Evolutionary conservation across 2,329 filamentous ascomycete species (phyloP), one percentile per base, ranked within the genome.

Genomic region (Domatiomyces globalis): DNA sequence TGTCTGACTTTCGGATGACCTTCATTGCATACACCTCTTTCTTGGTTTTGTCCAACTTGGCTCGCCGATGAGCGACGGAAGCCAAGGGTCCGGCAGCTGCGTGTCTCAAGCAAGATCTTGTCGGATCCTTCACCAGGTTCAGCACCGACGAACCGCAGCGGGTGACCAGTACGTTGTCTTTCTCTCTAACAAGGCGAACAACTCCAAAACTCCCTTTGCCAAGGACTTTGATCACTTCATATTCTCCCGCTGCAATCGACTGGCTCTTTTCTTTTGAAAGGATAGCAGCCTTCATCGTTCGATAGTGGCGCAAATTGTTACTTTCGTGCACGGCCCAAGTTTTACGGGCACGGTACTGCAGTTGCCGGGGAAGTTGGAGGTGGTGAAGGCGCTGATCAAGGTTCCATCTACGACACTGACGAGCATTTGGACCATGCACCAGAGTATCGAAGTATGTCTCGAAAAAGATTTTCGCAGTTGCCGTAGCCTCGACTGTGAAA

Each of bases 131-230:
- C 7, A 46, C 25, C 6, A 50, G 43, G 17, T 46, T 48, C 42
- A 36, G 39, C 19, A 29, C 46, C 27, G 45, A 49, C 12, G 39
- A 39, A 42, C 44, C 45, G 36, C 42, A 18, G 51, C 51, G 33
- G 39, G 20, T 15, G 5, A 43, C 10, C 15, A 15, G 15, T 15
- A 15, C 33, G 8, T 39, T 39, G 33, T 39, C 57, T 57, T 72
- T 83, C 64, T 89, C 84, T 51, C 81, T 81, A 1, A 96, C 89
- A 36, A 98, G 74, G 45, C 84, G 79, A 15, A 98, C 92, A 20
- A 95, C 83, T 0, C 92, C 90, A 67, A 96, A 98, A 63, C 89
- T 95, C 7, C 92, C 90, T 65, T 92, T 94, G 0, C 92, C 89
- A 4, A 96, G 74, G 17, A 94, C 75, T 59, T 88, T 85, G 27